Evolutionary conservation across 2,329 filamentous ascomycete species (phyloP).

Genomic region (Tolypocladium guangdongense): DNA sequence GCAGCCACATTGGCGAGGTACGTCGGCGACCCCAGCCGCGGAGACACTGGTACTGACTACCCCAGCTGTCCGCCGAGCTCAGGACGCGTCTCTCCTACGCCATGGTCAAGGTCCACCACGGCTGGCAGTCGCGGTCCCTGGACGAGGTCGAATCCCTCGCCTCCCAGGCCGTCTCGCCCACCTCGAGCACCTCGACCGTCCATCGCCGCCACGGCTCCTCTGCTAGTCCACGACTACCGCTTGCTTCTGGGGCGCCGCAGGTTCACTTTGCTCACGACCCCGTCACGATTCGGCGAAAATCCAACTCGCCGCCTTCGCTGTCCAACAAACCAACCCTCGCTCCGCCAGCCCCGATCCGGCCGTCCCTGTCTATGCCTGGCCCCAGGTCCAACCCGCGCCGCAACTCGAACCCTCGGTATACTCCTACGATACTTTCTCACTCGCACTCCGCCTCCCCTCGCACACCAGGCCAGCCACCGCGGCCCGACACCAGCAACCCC

Average conservation of each 20-base stretch:
- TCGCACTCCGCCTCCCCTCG: constrained; percentile 36
- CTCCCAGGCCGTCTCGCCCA: constrained; percentile 55
- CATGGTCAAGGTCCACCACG: constrained; percentile 85
- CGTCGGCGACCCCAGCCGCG: constrained; percentile 12
- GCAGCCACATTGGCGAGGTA: constrained; percentile 71
- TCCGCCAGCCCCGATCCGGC: constrained; percentile 44
- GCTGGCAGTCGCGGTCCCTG: constrained; percentile 71
- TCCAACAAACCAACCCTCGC: constrained; percentile 31
- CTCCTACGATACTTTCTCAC: constrained; percentile 38
- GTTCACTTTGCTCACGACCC: constrained; percentile 11
- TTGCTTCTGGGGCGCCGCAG: constrained; percentile 20
- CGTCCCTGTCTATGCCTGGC: constrained; percentile 25
- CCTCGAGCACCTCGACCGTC: constrained; percentile 46
- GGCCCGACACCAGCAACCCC: constrained; percentile 16
- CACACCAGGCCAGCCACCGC: constrained; percentile 28
- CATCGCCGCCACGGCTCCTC: constrained; percentile 40
- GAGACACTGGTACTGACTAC: background rate
- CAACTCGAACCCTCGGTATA: constrained; percentile 37
- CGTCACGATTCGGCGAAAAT: constrained; percentile 13
- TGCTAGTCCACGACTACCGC: constrained; percentile 40
- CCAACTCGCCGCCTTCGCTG: constrained; percentile 25
- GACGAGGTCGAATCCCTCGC: constrained; percentile 68
- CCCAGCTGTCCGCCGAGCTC: constrained; percentile 64
- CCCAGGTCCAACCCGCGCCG: constrained; percentile 32
- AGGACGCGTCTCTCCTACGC: constrained; percentile 82